These are phyloP conservation scores for Pythium sp. DNA, from an alignment of 352 stramenopile genomes.

Conservation along the genomic window DNA sequence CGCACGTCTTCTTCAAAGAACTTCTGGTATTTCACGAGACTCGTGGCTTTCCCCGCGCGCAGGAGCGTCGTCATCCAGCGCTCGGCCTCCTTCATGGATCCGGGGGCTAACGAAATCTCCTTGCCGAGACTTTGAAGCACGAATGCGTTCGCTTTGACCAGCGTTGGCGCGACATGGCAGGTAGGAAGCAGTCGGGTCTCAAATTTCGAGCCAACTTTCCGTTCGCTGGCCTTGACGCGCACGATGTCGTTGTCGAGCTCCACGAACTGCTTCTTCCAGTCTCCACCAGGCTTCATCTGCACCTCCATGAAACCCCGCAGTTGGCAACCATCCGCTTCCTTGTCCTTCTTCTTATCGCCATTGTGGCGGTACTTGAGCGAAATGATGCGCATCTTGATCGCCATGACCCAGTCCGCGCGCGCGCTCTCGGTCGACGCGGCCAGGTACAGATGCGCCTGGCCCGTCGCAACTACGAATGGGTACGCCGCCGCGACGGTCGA, in stretches of 20 bases:
- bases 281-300: constrained; percentile 38
- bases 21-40: constrained; percentile 30
- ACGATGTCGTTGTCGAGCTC: constrained; percentile 66
- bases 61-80: constrained; percentile 49
- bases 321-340: constrained; percentile 16
- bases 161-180: constrained; percentile 31
- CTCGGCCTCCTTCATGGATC: constrained; percentile 33
- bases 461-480: constrained; percentile 60
- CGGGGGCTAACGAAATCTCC: constrained; percentile 46
- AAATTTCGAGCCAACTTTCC: constrained; percentile 48
- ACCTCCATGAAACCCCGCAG: constrained; percentile 59
- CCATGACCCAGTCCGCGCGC: constrained; percentile 57
- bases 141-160: constrained; percentile 60
- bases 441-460: constrained; percentile 47
- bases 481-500: constrained; percentile 27
- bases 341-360: constrained; percentile 16
- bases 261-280: constrained; percentile 60
- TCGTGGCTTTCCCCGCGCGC: constrained; percentile 24
- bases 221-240: constrained; percentile 61
- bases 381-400: constrained; percentile 66
- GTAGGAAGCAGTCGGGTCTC: constrained; percentile 54
- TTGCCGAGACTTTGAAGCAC: constrained; percentile 11
- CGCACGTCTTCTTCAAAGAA: constrained; percentile 57
- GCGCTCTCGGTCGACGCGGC: constrained; percentile 41
- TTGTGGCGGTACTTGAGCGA: constrained; percentile 62